Evolutionary conservation across 768 basidiomycete species (phyloP).

Genomic region (Panaeolus cyanescens): DNA sequence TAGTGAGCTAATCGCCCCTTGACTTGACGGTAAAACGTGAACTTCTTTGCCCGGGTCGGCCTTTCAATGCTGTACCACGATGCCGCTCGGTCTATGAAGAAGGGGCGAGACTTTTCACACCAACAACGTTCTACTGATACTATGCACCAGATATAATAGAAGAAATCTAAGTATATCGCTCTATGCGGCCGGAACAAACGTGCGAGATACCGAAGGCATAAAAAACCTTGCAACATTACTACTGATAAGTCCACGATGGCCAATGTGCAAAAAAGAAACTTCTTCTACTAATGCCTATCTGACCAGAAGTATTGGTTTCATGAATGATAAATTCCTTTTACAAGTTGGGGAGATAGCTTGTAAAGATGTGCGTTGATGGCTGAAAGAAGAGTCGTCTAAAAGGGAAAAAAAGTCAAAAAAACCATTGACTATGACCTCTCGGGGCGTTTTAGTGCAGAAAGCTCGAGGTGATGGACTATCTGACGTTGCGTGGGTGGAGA

Average conservation of each 20-base stretch:
- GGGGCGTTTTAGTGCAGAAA: not conserved
- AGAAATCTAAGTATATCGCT: not conserved
- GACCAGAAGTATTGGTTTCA: not conserved
- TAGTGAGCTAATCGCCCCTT: too few relatives aligned
- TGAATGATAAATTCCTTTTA: not conserved
- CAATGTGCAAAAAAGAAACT: not conserved
- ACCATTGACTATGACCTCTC: not conserved
- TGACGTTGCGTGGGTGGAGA: constrained; percentile 11
- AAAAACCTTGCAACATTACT: not conserved
- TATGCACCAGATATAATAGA: too few relatives aligned
- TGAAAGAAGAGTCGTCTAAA: not conserved
- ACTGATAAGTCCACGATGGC: not conserved
- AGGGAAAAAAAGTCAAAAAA: not conserved
- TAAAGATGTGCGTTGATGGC: not conserved
- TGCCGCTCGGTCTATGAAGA: too few relatives aligned
- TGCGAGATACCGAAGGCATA: not conserved
- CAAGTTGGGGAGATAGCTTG: not conserved
- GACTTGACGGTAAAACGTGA: too few relatives aligned
- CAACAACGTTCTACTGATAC: not conserved
- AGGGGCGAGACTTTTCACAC: not conserved
- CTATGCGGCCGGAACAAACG: not conserved
- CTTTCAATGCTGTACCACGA: too few relatives aligned
- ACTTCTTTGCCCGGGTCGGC: too few relatives aligned
- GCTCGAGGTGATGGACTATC: not conserved
- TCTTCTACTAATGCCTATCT: not conserved